A percentile compares a stretch with the other conserved stretches of the same genome.
These are phyloP conservation scores for Diospyros lotus DNA, from an alignment of 148 eudicot genomes.

Conservation along the genomic window DNA sequence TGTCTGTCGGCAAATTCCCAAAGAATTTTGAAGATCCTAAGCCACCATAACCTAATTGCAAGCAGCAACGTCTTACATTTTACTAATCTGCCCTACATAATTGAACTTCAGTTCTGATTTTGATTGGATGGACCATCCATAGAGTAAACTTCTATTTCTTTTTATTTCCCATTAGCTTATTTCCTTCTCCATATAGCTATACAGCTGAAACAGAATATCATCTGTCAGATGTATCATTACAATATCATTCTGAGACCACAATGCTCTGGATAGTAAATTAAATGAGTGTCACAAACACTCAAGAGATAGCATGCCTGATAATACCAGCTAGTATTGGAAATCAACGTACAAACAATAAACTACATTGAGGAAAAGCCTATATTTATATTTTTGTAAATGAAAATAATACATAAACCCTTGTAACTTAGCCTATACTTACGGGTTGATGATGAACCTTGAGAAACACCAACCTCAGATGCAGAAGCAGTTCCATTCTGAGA, in stretches of 20 bases:
- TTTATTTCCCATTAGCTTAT: not conserved
- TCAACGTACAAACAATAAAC: not conserved
- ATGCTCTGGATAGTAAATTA: not conserved
- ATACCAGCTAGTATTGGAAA: not conserved
- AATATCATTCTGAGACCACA: not conserved
- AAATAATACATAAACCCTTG: not conserved
- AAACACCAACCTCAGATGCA: constrained; percentile 24
- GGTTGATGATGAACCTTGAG: constrained; percentile 36
- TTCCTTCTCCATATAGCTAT: not conserved
- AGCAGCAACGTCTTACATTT: too few species aligned
- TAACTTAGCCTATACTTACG: constrained; percentile 22
- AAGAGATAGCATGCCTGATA: not conserved
- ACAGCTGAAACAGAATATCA: not conserved
- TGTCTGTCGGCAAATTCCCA: too few species aligned
- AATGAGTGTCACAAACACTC: not conserved
- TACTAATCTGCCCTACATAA: too few species aligned
- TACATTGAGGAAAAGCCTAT: not conserved
- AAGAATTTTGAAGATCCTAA: too few species aligned
- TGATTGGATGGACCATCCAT: too few species aligned
- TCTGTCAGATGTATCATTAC: not conserved
- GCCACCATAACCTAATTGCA: too few species aligned
- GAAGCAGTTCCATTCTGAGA: constrained; percentile 69
- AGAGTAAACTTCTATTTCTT: not conserved
- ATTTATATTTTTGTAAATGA: not conserved
- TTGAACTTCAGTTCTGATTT: too few species aligned